A percentile compares a stretch with the other conserved stretches of the same genome.
Evolutionary conservation across 768 basidiomycete genomes (phyloP).

Genomic region (Psilocybe sp.): DNA sequence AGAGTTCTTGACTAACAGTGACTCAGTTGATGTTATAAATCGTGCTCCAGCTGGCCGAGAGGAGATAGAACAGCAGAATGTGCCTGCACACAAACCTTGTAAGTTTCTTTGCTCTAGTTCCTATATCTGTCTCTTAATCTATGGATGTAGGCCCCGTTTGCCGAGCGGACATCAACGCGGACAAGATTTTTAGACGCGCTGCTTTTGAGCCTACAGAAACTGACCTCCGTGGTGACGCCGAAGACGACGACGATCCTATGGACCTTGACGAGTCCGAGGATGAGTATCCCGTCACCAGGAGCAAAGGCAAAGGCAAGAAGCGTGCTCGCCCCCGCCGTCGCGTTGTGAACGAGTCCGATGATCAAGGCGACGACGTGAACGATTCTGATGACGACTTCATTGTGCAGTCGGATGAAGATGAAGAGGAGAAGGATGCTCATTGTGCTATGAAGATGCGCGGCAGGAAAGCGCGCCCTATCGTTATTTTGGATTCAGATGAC

Average conservation of each 20-base stretch:
- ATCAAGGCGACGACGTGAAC: constrained; percentile 39
- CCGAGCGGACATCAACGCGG: constrained; percentile 43
- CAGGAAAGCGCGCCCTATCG: constrained; percentile 32
- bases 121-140: neutral
- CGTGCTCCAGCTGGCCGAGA: constrained; percentile 5
- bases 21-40: constrained; percentile 39
- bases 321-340: constrained; percentile 7
- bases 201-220: constrained; percentile 62
- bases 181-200: constrained; percentile 48
- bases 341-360: constrained; percentile 22
- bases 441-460: constrained; percentile 34
- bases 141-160: constrained; percentile 53
- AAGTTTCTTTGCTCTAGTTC: constrained; percentile 16
- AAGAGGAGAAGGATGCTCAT: constrained; percentile 48
- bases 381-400: constrained; percentile 52
- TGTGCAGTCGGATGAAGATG: constrained; percentile 49
- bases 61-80: constrained; percentile 36
- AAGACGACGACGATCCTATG: constrained; percentile 17
- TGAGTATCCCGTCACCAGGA: constrained; percentile 8
- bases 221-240: constrained; percentile 28
- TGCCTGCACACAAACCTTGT: constrained; percentile 61
- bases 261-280: constrained; percentile 27
- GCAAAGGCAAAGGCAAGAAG: constrained; percentile 29
- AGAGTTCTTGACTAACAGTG: neutral
- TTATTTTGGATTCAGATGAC: constrained; percentile 45